Conservation (phyloP, 371 early-diverging fungal species). For the Choanephora cucurbitarum region DNA sequence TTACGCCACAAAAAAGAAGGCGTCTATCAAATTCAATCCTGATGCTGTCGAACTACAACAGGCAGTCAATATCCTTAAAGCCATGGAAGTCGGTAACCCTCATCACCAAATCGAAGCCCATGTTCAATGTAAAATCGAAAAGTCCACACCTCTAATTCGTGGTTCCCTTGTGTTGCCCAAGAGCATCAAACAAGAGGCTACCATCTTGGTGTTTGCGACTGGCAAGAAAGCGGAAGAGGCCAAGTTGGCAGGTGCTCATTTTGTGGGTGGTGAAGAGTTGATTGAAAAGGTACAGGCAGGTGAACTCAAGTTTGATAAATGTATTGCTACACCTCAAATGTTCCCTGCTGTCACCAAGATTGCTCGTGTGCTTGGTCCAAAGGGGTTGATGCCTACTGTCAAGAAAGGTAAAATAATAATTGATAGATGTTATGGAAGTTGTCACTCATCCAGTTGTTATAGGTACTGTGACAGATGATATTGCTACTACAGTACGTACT, state of each 20-base stretch:
- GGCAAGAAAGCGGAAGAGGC: conserved; percentile 84
- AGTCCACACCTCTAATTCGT: conserved; percentile 76
- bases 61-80: conserved; percentile 55
- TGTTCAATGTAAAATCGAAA: conserved; percentile 70
- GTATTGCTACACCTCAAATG: conserved; percentile 88
- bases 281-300: conserved; percentile 70
- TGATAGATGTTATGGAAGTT: no score
- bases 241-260: conserved; percentile 75
- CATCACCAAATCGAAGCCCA: conserved; percentile 71
- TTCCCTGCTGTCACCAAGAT: conserved; percentile 87
- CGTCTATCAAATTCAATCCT: conserved; percentile 29
- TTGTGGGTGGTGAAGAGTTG: conserved; percentile 90
- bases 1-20: conserved; percentile 40
- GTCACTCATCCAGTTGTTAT: no score
- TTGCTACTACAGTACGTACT: conserved; percentile 58
- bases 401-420: conserved; percentile 75
- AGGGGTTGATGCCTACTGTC: conserved; percentile 94
- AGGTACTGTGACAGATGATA: conserved; percentile 81
- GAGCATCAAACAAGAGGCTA: conserved; percentile 61
- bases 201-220: conserved; percentile 79
- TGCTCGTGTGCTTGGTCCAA: conserved; percentile 92
- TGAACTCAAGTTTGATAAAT: conserved; percentile 79
- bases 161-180: conserved; percentile 75
- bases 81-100: conserved; percentile 72
- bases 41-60: conserved; percentile 45